phyloP scores from a whole-genome alignment of 1,284 basidiomycete genomes.

The Naganishia sp. region DNA sequence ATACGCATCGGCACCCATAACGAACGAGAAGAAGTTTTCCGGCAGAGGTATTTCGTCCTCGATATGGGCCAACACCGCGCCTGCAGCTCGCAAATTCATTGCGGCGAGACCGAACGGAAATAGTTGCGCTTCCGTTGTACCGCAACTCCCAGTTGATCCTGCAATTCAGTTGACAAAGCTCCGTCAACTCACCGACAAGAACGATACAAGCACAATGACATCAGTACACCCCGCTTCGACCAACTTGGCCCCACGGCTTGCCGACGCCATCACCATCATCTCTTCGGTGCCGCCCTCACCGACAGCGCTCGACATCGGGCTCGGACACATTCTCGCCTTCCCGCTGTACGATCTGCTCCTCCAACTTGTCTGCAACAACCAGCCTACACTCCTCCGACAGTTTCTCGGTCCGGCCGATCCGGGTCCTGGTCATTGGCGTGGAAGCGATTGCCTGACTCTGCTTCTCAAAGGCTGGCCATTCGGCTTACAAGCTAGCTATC shows the following conservation, averaged over 20 bases:
- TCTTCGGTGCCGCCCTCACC: not conserved
- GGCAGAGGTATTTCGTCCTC: slow-evolving; percentile 5
- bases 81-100: not conserved
- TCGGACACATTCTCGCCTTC: slow-evolving; percentile 19
- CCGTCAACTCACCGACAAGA: too few relatives aligned
- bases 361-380: not conserved
- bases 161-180: not conserved
- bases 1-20: too few relatives aligned
- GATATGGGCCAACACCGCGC: slow-evolving; percentile 3
- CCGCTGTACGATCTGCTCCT: slow-evolving; percentile 17
- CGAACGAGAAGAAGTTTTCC: not conserved
- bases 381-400: slow-evolving; percentile 15
- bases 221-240: not conserved
- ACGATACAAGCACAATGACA: too few relatives aligned
- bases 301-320: not conserved
- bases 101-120: not conserved
- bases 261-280: slow-evolving; percentile 13
- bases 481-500: slow-evolving; percentile 6
- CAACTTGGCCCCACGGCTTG: not conserved
- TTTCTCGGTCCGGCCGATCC: slow-evolving; percentile 6
- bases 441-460: not conserved
- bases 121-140: not conserved
- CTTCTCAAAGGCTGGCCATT: slow-evolving; percentile 6
- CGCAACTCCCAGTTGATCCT: not conserved
- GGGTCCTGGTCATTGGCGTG: slow-evolving; percentile 15